These are phyloP conservation scores for Gossypium anomalum DNA, from an alignment of 345 rosid species.

Conservation along the genomic window DNA sequence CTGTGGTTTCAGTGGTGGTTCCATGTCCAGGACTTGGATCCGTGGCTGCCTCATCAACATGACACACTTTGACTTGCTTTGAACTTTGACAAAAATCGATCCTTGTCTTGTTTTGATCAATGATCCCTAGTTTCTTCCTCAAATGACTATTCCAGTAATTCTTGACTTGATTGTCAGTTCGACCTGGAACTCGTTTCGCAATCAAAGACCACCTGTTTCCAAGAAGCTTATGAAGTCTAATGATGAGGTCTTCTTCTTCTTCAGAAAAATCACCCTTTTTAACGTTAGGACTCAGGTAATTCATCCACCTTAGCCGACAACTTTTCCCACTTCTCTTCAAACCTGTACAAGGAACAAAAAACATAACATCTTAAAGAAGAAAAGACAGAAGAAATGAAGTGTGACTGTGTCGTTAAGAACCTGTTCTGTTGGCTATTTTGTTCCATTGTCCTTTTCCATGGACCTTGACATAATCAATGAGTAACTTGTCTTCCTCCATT, in stretches of 20 bases:
- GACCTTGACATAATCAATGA: conserved; percentile 40
- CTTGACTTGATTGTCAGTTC: conserved; percentile 75
- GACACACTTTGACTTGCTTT: conserved; percentile 17
- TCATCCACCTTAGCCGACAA: conserved; percentile 63
- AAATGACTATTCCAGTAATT: conserved; percentile 61
- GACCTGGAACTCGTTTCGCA: conserved; percentile 64
- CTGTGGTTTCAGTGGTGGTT: not conserved
- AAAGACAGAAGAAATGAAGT: not conserved
- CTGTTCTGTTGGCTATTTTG: conserved; percentile 46
- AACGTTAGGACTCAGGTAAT: conserved; percentile 48
- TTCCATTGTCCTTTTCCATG: conserved; percentile 63
- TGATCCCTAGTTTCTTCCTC: conserved; percentile 45
- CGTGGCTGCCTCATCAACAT: conserved; percentile 3
- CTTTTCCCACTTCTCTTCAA: conserved; percentile 68
- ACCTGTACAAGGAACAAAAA: conserved; percentile 23
- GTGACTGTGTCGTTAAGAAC: conserved; percentile 14
- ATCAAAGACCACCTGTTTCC: conserved; percentile 80
- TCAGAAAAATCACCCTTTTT: conserved; percentile 43
- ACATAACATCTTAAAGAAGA: not conserved
- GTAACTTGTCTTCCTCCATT: conserved; percentile 56
- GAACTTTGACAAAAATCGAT: conserved; percentile 14
- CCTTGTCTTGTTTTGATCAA: conserved; percentile 18
- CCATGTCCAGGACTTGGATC: not conserved
- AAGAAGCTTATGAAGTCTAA: conserved; percentile 61
- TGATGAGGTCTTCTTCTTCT: conserved; percentile 56